These are phyloP conservation scores for Betula pendula DNA, from an alignment of 306 rosid genomes.

Conservation along the genomic window DNA sequence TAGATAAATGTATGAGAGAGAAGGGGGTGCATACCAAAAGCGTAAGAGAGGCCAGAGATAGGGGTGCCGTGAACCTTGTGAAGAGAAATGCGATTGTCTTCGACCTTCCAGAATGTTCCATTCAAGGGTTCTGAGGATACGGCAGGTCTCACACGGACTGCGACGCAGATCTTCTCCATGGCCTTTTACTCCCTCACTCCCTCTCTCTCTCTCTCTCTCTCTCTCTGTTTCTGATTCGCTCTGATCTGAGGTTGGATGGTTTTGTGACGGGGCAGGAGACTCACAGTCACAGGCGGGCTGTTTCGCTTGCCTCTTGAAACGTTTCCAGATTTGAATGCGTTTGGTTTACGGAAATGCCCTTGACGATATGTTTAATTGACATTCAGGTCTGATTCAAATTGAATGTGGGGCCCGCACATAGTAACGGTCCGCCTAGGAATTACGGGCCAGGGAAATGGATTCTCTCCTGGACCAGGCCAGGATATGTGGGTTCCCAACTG, in stretches of 20 bases:
- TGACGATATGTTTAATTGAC: background rate
- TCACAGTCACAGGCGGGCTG: slow-evolving; percentile 22
- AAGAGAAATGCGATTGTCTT: slow-evolving; percentile 86
- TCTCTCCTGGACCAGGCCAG: too few relatives aligned
- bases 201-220: background rate
- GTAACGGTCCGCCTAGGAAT: too few relatives aligned
- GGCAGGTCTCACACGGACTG: slow-evolving; percentile 76
- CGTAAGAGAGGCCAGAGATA: slow-evolving; percentile 59
- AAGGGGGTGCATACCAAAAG: slow-evolving; percentile 55
- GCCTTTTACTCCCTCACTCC: background rate
- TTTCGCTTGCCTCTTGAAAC: too few relatives aligned
- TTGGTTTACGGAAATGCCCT: slow-evolving; percentile 21
- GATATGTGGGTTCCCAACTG: too few relatives aligned
- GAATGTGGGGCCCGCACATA: background rate
- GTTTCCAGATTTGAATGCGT: background rate
- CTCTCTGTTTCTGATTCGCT: background rate
- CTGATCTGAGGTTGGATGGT: background rate
- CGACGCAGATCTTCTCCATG: slow-evolving; percentile 96
- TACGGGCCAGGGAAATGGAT: too few relatives aligned
- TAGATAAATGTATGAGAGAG: background rate
- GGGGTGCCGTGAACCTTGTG: slow-evolving; percentile 85
- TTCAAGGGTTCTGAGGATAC: slow-evolving; percentile 42
- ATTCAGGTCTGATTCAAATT: background rate
- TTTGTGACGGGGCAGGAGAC: background rate
- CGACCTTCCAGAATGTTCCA: slow-evolving; percentile 79